Conservation (phyloP, 306 rosid genomes). For the Psophocarpus tetragonolobus region DNA sequence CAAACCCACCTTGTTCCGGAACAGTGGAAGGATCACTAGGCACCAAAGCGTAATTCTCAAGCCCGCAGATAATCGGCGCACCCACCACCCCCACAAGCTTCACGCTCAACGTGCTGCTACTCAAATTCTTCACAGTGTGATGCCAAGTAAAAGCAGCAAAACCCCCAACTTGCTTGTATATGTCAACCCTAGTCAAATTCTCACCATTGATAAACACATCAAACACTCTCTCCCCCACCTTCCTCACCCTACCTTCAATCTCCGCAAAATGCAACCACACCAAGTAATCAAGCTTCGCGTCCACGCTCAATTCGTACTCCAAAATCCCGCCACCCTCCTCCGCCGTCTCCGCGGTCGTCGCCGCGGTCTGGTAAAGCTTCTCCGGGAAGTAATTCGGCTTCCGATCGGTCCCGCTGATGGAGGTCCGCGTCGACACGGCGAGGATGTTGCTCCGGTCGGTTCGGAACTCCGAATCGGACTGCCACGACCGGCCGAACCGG, state of each 20-base stretch:
- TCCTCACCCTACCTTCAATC: slow-evolving; percentile 62
- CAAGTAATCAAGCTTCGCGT: slow-evolving; percentile 86
- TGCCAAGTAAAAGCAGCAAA: slow-evolving; percentile 78
- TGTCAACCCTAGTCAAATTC: slow-evolving; percentile 66
- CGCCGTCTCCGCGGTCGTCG: slow-evolving; percentile 28
- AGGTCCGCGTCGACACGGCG: slow-evolving; percentile 43
- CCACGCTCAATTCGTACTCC: slow-evolving; percentile 69
- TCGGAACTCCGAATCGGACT: slow-evolving; percentile 52
- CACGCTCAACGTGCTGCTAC: slow-evolving; percentile 56
- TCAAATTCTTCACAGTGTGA: slow-evolving; percentile 75
- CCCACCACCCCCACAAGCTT: slow-evolving; percentile 68
- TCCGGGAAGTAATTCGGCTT: slow-evolving; percentile 75
- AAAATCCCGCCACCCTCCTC: slow-evolving; percentile 43
- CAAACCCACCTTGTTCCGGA: slow-evolving; percentile 83
- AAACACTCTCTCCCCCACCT: slow-evolving; percentile 71
- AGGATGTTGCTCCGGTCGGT: not conserved
- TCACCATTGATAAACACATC: slow-evolving; percentile 64
- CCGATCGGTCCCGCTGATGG: slow-evolving; percentile 53
- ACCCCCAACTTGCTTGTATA: slow-evolving; percentile 68
- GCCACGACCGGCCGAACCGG: slow-evolving; percentile 88
- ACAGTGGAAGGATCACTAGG: slow-evolving; percentile 77
- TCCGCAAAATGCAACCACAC: slow-evolving; percentile 94
- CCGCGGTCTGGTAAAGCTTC: slow-evolving; percentile 76
- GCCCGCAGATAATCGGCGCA: slow-evolving; percentile 68
- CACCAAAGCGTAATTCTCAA: slow-evolving; percentile 91